Conservation (phyloP, 1,284 basidiomycete genomes). For the Coniophora puteana region DNA sequence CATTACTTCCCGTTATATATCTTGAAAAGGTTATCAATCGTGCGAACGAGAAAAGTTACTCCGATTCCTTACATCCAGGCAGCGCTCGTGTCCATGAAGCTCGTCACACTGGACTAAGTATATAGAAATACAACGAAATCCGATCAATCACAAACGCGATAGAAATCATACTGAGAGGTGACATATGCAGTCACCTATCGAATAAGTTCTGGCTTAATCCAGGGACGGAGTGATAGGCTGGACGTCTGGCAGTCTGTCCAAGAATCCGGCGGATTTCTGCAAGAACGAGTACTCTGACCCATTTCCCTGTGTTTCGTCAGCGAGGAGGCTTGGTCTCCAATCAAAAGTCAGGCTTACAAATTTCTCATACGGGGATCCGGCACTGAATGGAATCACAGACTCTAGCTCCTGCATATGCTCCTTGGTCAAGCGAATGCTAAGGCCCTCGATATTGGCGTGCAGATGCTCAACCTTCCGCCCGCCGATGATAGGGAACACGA, state of each 20-base stretch:
- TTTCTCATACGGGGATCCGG: conserved; percentile 37
- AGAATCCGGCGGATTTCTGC: conserved; percentile 16
- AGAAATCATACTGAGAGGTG: too few relatives aligned
- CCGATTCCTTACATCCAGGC: too few relatives aligned
- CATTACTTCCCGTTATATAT: too few relatives aligned
- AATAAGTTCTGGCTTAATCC: too few relatives aligned
- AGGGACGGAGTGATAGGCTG: conserved; percentile 15
- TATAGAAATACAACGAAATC: too few relatives aligned
- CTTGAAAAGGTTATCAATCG: too few relatives aligned
- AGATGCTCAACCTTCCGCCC: conserved; percentile 50
- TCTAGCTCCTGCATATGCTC: conserved; percentile 45
- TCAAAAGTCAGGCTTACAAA: conserved; percentile 40
- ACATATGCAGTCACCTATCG: too few relatives aligned
- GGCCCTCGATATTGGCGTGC: conserved; percentile 41
- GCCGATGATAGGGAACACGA: conserved; percentile 49
- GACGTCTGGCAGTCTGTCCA: conserved; percentile 22
- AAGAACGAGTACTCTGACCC: conserved; percentile 15
- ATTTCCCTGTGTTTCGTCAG: conserved; percentile 20
- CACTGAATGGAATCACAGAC: conserved; percentile 35
- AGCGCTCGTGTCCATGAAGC: too few relatives aligned
- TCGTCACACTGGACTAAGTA: too few relatives aligned
- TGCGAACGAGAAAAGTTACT: too few relatives aligned
- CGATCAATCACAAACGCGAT: too few relatives aligned
- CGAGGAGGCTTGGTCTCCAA: conserved; percentile 23
- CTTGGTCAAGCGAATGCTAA: conserved; percentile 36